Percentiles rank a stretch among this genome's conserved stretches.
Conservation (phyloP, 768 basidiomycete genomes). For the Macrocybe gigantea region DNA sequence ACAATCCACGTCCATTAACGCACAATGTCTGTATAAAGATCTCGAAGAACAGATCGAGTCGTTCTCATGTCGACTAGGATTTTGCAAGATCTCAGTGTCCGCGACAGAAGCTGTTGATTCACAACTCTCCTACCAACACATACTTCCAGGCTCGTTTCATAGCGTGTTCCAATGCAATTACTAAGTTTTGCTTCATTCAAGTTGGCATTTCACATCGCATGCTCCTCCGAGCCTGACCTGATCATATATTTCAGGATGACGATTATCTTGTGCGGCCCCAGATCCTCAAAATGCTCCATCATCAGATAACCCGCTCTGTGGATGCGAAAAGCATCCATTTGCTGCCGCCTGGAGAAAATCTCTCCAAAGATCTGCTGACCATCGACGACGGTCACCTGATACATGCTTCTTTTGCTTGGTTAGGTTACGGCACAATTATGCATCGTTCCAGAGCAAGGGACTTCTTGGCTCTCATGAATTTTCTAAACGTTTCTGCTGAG, state of each 20-base stretch:
- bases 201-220: conserved; percentile 19
- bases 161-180: conserved; percentile 45
- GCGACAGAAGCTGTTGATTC: conserved; percentile 37
- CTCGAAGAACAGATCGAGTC: neutral
- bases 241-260: conserved; percentile 44
- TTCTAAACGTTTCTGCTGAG: conserved; percentile 38
- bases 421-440: conserved; percentile 59
- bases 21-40: conserved; percentile 30
- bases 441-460: conserved; percentile 31
- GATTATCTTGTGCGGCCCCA: conserved; percentile 60
- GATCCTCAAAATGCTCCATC: conserved; percentile 44
- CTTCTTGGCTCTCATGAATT: conserved; percentile 43
- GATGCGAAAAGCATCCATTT: conserved; percentile 36
- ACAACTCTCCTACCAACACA: conserved; percentile 51
- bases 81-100: conserved; percentile 38
- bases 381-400: conserved; percentile 28
- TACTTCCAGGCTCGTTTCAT: conserved; percentile 61
- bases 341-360: conserved; percentile 55
- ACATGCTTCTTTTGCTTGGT: conserved; percentile 59
- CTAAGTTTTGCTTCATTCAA: conserved; percentile 60
- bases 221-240: conserved; percentile 4
- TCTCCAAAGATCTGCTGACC: conserved; percentile 46
- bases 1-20: conserved; percentile 38
- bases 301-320: conserved; percentile 24
- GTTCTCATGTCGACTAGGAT: conserved; percentile 23